Conservation (phyloP, 2,329 filamentous ascomycete species). For the Fusarium lateritium region DNA sequence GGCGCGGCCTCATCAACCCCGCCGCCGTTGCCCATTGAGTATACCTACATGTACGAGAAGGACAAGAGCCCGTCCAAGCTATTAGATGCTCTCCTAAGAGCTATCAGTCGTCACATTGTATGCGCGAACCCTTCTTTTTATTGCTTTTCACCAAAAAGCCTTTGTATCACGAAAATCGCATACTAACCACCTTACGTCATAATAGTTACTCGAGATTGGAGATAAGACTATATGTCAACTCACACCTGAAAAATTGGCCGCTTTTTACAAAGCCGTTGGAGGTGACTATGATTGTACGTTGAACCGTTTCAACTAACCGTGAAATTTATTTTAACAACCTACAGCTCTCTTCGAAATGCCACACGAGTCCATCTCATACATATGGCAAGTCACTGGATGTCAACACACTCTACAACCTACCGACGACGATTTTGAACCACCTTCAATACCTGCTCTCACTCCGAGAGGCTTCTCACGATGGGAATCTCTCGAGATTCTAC, state of each 20-base stretch:
- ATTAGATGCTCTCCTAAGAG: slow-evolving; percentile 77
- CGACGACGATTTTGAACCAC: slow-evolving; percentile 79
- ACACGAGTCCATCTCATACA: slow-evolving; percentile 84
- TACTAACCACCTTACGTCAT: slow-evolving; percentile 34
- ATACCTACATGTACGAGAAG: slow-evolving; percentile 77
- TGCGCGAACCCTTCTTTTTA: slow-evolving; percentile 51
- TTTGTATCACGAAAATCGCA: slow-evolving; percentile 8
- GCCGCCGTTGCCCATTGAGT: slow-evolving; percentile 57
- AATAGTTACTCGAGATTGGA: slow-evolving; percentile 70
- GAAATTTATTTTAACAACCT: slow-evolving; percentile 16
- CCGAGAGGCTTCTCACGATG: slow-evolving; percentile 89
- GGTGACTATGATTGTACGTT: slow-evolving; percentile 78
- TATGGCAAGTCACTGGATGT: slow-evolving; percentile 92
- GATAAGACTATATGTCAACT: slow-evolving; percentile 68
- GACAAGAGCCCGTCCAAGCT: slow-evolving; percentile 78
- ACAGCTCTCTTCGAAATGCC: slow-evolving; percentile 83
- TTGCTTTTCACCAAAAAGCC: neutral
- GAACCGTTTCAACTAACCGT: slow-evolving; percentile 3
- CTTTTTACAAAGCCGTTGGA: slow-evolving; percentile 82
- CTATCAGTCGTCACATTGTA: slow-evolving; percentile 80
- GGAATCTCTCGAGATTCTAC: slow-evolving; percentile 91
- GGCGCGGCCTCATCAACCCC: slow-evolving; percentile 42
- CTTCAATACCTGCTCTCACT: slow-evolving; percentile 86
- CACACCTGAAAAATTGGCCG: slow-evolving; percentile 79
- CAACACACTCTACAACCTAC: slow-evolving; percentile 88